phyloP scores from a whole-genome alignment of 305 asterid genomes.

The Plantago lanceolata region DNA sequence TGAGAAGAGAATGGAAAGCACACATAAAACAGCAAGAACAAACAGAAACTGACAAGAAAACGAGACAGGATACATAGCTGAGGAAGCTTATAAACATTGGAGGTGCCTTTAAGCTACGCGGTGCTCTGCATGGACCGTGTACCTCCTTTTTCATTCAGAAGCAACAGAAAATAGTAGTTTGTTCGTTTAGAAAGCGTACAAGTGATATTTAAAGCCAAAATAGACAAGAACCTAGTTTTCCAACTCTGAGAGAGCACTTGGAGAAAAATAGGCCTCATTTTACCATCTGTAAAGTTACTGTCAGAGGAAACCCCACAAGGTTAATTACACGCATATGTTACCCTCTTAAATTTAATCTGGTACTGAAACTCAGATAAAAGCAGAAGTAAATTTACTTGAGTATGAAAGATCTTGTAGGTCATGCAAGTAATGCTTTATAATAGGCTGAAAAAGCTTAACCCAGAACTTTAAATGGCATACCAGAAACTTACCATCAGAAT shows the following conservation, averaged over 20 bases:
- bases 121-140: not conserved
- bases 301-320: not conserved
- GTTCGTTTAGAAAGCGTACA: not conserved
- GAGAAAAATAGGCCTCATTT: not conserved
- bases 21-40: not conserved
- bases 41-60: not conserved
- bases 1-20: not conserved
- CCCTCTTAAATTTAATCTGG: not conserved
- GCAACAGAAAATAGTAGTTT: not conserved
- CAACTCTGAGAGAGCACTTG: not conserved
- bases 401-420: not conserved
- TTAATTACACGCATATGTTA: not conserved
- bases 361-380: not conserved
- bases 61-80: no score
- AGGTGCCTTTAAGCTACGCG: not conserved
- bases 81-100: not conserved
- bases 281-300: not conserved
- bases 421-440: not conserved
- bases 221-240: not conserved
- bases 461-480: not conserved
- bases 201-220: not conserved
- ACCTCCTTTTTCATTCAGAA: not conserved
- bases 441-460: not conserved
- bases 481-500: not conserved
- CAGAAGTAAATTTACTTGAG: not conserved